A percentile compares a stretch with the other conserved stretches of the same genome.
Evolutionary conservation across 345 rosid species (phyloP).

Genomic region (Melaleuca alternifolia): DNA sequence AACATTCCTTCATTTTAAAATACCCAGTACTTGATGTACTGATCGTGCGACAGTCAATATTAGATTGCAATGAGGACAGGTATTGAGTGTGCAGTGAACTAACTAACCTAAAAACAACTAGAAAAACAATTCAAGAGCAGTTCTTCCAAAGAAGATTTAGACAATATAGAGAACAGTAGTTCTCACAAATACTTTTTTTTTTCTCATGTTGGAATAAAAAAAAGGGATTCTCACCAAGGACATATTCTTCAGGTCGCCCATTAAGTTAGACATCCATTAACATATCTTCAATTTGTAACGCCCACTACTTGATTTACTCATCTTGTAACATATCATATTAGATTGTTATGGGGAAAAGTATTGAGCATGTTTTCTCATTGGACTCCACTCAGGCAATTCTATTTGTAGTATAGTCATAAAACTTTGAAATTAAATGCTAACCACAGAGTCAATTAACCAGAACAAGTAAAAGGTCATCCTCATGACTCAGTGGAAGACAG

Average conservation of each 20-base stretch:
- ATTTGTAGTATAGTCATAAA: background rate
- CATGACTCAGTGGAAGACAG: background rate
- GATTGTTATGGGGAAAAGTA: background rate
- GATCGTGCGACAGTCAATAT: background rate
- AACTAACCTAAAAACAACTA: background rate
- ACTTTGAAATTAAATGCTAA: background rate
- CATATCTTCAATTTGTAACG: background rate
- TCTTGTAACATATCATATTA: background rate
- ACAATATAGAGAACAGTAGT: background rate
- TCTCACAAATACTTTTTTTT: background rate
- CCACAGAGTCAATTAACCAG: background rate
- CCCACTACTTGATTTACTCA: background rate
- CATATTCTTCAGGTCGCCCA: background rate
- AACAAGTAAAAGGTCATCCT: background rate
- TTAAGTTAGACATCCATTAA: background rate
- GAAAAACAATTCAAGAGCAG: background rate
- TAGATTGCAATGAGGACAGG: background rate
- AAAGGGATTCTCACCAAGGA: background rate
- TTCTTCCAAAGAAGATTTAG: background rate
- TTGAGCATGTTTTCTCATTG: background rate
- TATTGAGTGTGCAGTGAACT: too few species aligned
- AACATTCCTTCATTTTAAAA: background rate
- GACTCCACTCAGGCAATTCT: background rate
- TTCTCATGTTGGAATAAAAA: background rate
- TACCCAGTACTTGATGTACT: background rate